These are phyloP conservation scores for Papiliotrema terrestris DNA, from an alignment of 1,284 basidiomycete genomes.

Conservation along the genomic window DNA sequence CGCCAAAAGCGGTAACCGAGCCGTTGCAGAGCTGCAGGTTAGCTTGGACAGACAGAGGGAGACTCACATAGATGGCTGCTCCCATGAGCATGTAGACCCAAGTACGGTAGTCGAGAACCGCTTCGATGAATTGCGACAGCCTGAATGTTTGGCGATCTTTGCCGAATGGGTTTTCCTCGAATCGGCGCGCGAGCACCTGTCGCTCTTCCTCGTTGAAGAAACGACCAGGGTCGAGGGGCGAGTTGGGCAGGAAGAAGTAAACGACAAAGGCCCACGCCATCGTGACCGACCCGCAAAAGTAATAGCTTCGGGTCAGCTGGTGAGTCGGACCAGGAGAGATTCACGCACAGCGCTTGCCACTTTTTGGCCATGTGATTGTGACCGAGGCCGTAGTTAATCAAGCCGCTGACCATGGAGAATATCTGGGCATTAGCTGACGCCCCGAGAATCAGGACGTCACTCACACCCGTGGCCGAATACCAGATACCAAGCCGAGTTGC, in stretches of 20 bases:
- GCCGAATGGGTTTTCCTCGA: conserved; percentile 42
- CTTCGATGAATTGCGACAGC: conserved; percentile 48
- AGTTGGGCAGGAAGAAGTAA: conserved; percentile 49
- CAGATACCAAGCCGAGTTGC: conserved; percentile 47
- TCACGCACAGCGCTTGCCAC: conserved; percentile 52
- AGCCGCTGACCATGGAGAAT: conserved; percentile 48
- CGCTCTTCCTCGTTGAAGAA: conserved; percentile 47
- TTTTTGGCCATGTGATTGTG: conserved; percentile 41
- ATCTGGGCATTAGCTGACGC: conserved; percentile 6
- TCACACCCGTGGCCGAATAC: conserved; percentile 52
- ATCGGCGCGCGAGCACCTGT: conserved; percentile 42
- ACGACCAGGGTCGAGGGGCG: conserved; percentile 44
- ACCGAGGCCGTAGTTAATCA: conserved; percentile 53
- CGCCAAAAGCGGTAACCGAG: conserved; percentile 52
- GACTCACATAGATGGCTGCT: conserved; percentile 36
- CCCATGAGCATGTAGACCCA: conserved; percentile 51
- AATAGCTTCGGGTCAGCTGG: conserved; percentile 26
- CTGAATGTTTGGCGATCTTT: conserved; percentile 42
- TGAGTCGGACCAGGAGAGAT: no score
- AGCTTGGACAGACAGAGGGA: not conserved
- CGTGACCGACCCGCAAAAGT: conserved; percentile 53
- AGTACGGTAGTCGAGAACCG: conserved; percentile 50
- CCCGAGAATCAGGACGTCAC: not conserved
- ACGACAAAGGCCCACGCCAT: conserved; percentile 51
- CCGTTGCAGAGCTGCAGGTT: conserved; percentile 36